These are phyloP conservation scores for Diplotaxis tenuifolia DNA, from an alignment of 345 rosid genomes.

Conservation along the genomic window DNA sequence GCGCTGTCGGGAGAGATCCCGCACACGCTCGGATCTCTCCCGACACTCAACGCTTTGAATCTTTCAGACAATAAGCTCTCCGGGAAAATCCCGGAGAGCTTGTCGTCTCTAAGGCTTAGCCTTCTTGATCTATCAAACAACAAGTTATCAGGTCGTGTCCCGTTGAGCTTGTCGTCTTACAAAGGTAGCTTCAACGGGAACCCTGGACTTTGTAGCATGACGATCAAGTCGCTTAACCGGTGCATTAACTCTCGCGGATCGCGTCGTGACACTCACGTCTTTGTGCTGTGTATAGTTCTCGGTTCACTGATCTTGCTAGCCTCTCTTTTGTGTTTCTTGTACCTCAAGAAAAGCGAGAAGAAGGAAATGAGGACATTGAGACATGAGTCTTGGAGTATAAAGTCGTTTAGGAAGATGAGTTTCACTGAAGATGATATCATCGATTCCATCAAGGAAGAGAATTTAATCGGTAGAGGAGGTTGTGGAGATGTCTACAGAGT, in stretches of 20 bases:
- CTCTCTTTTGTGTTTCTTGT: slow-evolving; percentile 50
- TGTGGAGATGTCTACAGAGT: slow-evolving; percentile 84
- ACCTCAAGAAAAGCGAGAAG: slow-evolving; percentile 55
- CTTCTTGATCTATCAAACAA: slow-evolving; percentile 85
- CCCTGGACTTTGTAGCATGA: slow-evolving; percentile 68
- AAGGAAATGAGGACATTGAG: slow-evolving; percentile 50
- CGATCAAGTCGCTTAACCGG: slow-evolving; percentile 48
- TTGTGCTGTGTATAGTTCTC: slow-evolving; percentile 52
- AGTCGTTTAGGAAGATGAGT: slow-evolving; percentile 64
- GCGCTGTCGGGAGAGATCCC: slow-evolving; percentile 68
- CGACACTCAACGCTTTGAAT: slow-evolving; percentile 66
- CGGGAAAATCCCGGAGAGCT: slow-evolving; percentile 62
- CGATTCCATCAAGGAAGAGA: slow-evolving; percentile 81
- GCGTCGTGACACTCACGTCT: slow-evolving; percentile 41
- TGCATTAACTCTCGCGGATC: slow-evolving; percentile 49
- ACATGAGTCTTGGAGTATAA: slow-evolving; percentile 78
- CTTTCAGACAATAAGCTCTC: slow-evolving; percentile 62
- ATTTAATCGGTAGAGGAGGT: slow-evolving; percentile 87
- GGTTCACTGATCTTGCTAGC: slow-evolving; percentile 49
- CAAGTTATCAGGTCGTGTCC: slow-evolving; percentile 60
- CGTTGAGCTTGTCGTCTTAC: slow-evolving; percentile 67
- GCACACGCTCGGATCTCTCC: slow-evolving; percentile 60
- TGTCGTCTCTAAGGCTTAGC: slow-evolving; percentile 67
- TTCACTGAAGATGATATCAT: slow-evolving; percentile 70
- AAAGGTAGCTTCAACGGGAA: slow-evolving; percentile 76